These are phyloP conservation scores for Chaetomiaceae sp. DNA, from an alignment of 2,329 filamentous ascomycete species.

Conservation along the genomic window DNA sequence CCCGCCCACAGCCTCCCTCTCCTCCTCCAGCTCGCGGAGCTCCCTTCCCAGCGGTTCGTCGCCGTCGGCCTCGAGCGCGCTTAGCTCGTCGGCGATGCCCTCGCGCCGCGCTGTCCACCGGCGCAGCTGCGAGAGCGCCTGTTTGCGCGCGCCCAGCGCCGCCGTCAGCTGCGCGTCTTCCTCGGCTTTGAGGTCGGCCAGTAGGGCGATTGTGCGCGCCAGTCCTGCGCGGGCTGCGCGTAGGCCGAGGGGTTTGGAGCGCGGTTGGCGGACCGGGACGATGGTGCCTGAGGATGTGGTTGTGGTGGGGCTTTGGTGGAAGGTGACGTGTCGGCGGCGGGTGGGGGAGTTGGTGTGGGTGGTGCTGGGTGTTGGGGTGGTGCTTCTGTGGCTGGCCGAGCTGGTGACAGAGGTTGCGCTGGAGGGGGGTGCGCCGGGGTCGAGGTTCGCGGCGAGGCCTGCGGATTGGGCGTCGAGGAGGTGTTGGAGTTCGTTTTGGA, in stretches of 20 bases:
- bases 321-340: conserved; percentile 14
- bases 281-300: conserved; percentile 39
- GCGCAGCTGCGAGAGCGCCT: conserved; percentile 54
- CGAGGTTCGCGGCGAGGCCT: conserved; percentile 38
- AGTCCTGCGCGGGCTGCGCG: conserved; percentile 61
- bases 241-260: conserved; percentile 50
- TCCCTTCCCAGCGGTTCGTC: conserved; percentile 56
- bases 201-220: conserved; percentile 55
- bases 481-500: conserved; percentile 45
- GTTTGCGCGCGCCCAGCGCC: conserved; percentile 52
- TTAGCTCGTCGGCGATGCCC: conserved; percentile 48
- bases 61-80: conserved; percentile 42
- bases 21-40: conserved; percentile 54
- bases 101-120: conserved; percentile 46
- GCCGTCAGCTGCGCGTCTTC: conserved; percentile 58
- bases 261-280: conserved; percentile 57
- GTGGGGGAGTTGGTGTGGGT: conserved; percentile 32
- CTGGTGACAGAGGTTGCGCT: conserved; percentile 32
- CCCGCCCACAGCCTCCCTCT: conserved; percentile 48
- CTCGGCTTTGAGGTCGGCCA: conserved; percentile 63
- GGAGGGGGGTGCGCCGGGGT: conserved; percentile 21
- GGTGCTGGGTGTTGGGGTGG: conserved; percentile 34
- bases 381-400: conserved; percentile 31
- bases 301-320: conserved; percentile 39
- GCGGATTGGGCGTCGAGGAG: conserved; percentile 46